Evolutionary conservation across 495 filamentous ascomycete genomes (phyloP), one percentile per base, ranked within the genome.

Genomic region (Chaetomium cochliodes): DNA sequence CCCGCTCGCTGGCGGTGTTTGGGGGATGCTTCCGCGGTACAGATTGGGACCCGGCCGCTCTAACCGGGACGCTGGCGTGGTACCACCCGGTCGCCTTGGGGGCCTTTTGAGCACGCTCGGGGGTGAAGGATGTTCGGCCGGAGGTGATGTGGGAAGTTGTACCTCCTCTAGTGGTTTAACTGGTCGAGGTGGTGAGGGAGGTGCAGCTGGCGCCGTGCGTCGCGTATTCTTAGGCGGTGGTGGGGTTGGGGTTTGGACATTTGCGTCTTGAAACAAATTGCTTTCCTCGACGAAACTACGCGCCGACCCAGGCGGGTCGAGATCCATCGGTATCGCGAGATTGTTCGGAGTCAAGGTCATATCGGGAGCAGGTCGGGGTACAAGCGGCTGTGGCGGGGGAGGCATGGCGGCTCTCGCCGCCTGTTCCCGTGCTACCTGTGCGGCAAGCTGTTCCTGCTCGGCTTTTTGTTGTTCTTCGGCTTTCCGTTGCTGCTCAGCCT

Each of bases 211-310:
- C 0, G 22, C 30, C 4, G 62, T 16, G 3, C 11, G 54, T 12
- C 49, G 65, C n/a, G 16, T 2, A 46, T 18, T 20, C 44, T n/a
- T 50, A 12, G 44, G 42, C 20, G 50, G 22, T 11, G 30, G 15
- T 11, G 53, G 30, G n/a, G 11, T 44, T 18, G 74, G 75, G 18
- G 75, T 74, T 23, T 59, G 60, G 18, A 82, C 23, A 1, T 50
- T 56, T 22, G 76, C 73, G 9, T 70, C 63, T 2, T 60, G 26
- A 54, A 72, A 82, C 4, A 82, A 49, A 25, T 59, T 58, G 53
- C 67, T 69, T 58, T 82, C 80, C 28, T 73, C 66, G 9, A 62
- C 64, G 61, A 73, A 82, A 42, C 75, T 78, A 47, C 72, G 77
- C 7, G 44, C 64, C 5, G 66, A 65, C 7, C 23, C 22, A 20